Conservation (phyloP, 495 filamentous ascomycete species). For the Jackrogersella minutella region DNA sequence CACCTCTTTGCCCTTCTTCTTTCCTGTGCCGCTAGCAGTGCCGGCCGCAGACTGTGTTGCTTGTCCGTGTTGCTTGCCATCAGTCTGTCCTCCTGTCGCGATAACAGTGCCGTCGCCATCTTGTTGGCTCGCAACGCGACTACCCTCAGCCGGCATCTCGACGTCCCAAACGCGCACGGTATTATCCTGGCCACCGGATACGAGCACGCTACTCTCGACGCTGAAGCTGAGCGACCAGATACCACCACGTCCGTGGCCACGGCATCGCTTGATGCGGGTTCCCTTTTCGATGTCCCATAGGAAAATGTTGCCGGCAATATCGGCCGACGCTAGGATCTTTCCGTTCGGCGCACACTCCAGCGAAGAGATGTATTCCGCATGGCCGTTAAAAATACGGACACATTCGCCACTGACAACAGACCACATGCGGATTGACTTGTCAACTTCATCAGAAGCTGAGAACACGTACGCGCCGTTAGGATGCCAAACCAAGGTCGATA, state of each 20-base stretch:
- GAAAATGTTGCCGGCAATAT: slow-evolving; percentile 83
- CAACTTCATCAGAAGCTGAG: slow-evolving; percentile 78
- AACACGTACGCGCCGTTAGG: slow-evolving; percentile 93
- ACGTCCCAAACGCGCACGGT: slow-evolving; percentile 95
- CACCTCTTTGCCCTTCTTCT: slow-evolving; percentile 90
- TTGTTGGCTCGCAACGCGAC: slow-evolving; percentile 37
- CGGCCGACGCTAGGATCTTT: slow-evolving; percentile 86
- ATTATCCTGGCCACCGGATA: slow-evolving; percentile 89
- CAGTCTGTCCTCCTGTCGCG: slow-evolving; percentile 62
- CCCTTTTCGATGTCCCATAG: slow-evolving; percentile 92
- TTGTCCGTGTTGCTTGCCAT: slow-evolving; percentile 52
- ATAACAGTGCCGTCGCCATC: slow-evolving; percentile 51
- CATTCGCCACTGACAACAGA: slow-evolving; percentile 82
- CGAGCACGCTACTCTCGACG: slow-evolving; percentile 85
- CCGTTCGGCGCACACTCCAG: slow-evolving; percentile 87
- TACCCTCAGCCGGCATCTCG: slow-evolving; percentile 64
- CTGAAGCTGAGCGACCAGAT: slow-evolving; percentile 93
- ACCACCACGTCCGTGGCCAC: slow-evolving; percentile 91
- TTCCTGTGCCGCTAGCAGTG: slow-evolving; percentile 63
- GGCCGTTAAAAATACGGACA: slow-evolving; percentile 91
- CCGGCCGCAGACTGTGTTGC: slow-evolving; percentile 48
- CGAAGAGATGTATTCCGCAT: slow-evolving; percentile 82
- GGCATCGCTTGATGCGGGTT: slow-evolving; percentile 85
- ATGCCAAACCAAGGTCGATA: slow-evolving; percentile 87
- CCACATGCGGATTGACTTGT: slow-evolving; percentile 97